Conservation (phyloP, 1,284 basidiomycete genomes). For the Ceratobasidium papillatum region DNA sequence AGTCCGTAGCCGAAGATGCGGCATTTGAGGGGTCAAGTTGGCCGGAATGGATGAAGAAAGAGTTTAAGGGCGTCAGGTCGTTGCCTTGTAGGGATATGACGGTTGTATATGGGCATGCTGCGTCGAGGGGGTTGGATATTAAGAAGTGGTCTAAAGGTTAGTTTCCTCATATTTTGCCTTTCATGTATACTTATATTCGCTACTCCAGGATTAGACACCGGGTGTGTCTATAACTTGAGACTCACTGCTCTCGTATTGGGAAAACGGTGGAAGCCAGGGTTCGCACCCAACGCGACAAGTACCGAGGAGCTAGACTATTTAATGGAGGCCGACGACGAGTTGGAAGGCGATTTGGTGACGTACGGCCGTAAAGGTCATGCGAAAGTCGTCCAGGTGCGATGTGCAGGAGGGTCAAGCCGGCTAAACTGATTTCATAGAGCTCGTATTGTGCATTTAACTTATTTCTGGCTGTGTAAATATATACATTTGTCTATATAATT, state of each 20-base stretch:
- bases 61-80: constrained; percentile 25
- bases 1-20: constrained; percentile 18
- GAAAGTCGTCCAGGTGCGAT: constrained; percentile 27
- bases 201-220: constrained; percentile 69
- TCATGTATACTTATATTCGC: not conserved
- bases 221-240: constrained; percentile 64
- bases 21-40: constrained; percentile 27
- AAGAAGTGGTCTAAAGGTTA: constrained; percentile 74
- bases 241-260: constrained; percentile 46
- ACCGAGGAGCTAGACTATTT: not conserved
- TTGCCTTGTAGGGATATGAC: constrained; percentile 54
- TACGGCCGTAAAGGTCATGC: constrained; percentile 20
- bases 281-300: constrained; percentile 38
- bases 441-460: not conserved
- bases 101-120: constrained; percentile 86
- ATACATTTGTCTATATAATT: constrained; percentile 23
- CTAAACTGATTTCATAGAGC: not conserved
- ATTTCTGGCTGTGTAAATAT: constrained; percentile 35
- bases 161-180: not conserved
- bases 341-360: constrained; percentile 18
- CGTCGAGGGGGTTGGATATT: constrained; percentile 76
- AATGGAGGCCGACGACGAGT: constrained; percentile 16
- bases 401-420: constrained; percentile 5
- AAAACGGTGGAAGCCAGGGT: constrained; percentile 44
- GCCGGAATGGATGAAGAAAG: constrained; percentile 46